These are phyloP conservation scores for Claviceps maximensis DNA, from an alignment of 2,329 filamentous ascomycete genomes.

Conservation along the genomic window DNA sequence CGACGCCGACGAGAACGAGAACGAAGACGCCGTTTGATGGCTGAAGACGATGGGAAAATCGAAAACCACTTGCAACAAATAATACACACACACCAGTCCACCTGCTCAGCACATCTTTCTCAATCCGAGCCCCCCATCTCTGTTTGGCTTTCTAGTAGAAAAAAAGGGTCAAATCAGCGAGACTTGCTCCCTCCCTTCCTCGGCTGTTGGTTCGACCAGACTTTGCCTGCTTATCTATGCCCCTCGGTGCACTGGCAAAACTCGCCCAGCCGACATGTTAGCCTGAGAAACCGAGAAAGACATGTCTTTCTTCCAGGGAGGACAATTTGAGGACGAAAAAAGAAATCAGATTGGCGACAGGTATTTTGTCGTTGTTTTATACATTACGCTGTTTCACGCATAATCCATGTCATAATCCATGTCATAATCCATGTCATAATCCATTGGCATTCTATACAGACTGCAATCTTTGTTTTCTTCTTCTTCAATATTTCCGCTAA, in stretches of 20 bases:
- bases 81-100: background rate
- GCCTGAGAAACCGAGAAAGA: background rate
- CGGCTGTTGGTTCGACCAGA: background rate
- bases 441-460: background rate
- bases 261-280: background rate
- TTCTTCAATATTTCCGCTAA: background rate
- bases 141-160: background rate
- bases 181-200: background rate
- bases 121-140: background rate
- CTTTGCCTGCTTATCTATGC: background rate
- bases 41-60: background rate
- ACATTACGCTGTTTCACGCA: background rate
- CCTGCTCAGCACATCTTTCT: conserved; percentile 4
- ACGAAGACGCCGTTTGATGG: conserved; percentile 18
- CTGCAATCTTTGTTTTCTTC: background rate
- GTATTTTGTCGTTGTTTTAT: no score
- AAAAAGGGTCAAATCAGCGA: no score
- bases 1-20: conserved; percentile 16
- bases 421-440: no score
- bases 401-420: no score
- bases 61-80: no score
- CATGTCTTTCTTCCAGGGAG: background rate
- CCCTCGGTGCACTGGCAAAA: background rate
- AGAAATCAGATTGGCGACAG: no score
- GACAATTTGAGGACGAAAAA: no score